Evolutionary conservation across 2,329 filamentous ascomycete genomes (phyloP).

Genomic region (Xylaria sp.): DNA sequence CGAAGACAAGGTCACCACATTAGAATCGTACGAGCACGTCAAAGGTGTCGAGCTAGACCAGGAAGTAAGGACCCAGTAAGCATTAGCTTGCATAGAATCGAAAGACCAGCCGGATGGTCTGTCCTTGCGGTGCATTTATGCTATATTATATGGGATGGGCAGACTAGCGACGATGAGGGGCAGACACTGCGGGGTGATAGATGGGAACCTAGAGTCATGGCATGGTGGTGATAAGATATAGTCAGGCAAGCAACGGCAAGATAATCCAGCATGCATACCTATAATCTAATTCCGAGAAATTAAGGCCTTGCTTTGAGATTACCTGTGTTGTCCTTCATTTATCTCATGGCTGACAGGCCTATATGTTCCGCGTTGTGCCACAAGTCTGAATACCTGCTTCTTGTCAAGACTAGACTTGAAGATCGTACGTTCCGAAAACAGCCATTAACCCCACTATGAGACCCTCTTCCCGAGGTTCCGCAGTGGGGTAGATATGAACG

Average conservation of each 20-base stretch:
- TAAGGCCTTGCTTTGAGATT: no score
- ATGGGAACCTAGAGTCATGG: background rate
- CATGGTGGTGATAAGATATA: slow-evolving; percentile 5
- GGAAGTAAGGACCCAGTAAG: slow-evolving; percentile 76
- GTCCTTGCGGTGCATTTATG: background rate
- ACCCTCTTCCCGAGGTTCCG: background rate
- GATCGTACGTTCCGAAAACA: background rate
- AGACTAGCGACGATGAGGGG: slow-evolving; percentile 29
- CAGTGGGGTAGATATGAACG: background rate
- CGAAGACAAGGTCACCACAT: slow-evolving; percentile 70
- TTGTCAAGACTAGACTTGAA: background rate
- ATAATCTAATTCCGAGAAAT: background rate
- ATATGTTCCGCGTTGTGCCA: background rate
- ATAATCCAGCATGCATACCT: background rate
- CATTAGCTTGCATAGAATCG: background rate
- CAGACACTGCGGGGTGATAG: slow-evolving; percentile 30
- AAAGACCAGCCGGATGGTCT: slow-evolving; percentile 4
- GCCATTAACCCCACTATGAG: background rate
- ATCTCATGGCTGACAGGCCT: background rate
- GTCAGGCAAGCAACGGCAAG: background rate
- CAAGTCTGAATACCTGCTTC: background rate
- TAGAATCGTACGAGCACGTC: slow-evolving; percentile 76
- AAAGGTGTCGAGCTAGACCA: slow-evolving; percentile 78
- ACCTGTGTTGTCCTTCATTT: background rate
- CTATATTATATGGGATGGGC: background rate